These are phyloP conservation scores for Amyloporia xantha DNA, from an alignment of 768 basidiomycete genomes.

Conservation along the genomic window DNA sequence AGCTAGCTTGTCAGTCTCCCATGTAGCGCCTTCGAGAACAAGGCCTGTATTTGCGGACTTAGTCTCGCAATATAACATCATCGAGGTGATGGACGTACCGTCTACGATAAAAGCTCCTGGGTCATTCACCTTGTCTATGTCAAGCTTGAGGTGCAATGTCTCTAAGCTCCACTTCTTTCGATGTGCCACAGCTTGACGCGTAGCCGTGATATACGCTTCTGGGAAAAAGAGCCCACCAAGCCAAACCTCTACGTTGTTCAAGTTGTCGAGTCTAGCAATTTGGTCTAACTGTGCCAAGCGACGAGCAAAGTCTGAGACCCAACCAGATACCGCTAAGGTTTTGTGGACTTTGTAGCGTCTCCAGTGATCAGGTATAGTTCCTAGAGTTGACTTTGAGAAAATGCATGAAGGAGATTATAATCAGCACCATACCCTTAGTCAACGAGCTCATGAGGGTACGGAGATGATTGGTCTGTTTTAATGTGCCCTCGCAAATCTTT, in stretches of 20 bases:
- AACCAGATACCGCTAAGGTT: slow-evolving; percentile 74
- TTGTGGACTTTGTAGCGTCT: slow-evolving; percentile 81
- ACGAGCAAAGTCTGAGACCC: slow-evolving; percentile 76
- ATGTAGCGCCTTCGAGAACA: slow-evolving; percentile 80
- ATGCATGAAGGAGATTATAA: slow-evolving; percentile 8
- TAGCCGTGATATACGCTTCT: slow-evolving; percentile 93
- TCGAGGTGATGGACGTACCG: slow-evolving; percentile 43
- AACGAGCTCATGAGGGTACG: slow-evolving; percentile 86
- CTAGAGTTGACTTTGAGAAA: slow-evolving; percentile 30
- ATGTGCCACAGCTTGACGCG: slow-evolving; percentile 93
- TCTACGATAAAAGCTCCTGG: slow-evolving; percentile 80
- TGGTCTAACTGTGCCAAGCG: slow-evolving; percentile 79
- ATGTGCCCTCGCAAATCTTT: slow-evolving; percentile 76
- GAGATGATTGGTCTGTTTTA: slow-evolving; percentile 95
- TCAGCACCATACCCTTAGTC: slow-evolving; percentile 63
- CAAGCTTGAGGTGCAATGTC: slow-evolving; percentile 72
- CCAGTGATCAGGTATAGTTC: slow-evolving; percentile 87
- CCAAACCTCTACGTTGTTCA: slow-evolving; percentile 76
- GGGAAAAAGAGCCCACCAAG: slow-evolving; percentile 95
- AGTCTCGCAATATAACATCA: neutral
- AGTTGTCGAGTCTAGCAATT: slow-evolving; percentile 57
- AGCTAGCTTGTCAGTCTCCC: slow-evolving; percentile 59
- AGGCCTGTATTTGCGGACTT: slow-evolving; percentile 75
- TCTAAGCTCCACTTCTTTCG: slow-evolving; percentile 90
- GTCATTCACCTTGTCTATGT: slow-evolving; percentile 75